Evolutionary conservation across 768 basidiomycete genomes (phyloP).

Genomic region (Lentinus tigrinus): DNA sequence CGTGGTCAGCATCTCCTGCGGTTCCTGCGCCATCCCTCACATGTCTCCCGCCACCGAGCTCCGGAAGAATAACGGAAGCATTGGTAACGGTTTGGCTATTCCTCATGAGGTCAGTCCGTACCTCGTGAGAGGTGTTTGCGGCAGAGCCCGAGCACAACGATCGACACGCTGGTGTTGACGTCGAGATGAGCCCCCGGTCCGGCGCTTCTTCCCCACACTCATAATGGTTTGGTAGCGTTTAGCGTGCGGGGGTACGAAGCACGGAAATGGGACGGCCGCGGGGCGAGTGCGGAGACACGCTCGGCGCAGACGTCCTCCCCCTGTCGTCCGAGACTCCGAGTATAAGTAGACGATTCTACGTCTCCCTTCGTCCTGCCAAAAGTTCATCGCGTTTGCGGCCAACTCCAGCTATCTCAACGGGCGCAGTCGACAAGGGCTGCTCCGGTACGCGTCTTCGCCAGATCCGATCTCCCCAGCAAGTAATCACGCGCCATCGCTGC

Average conservation of each 20-base stretch:
- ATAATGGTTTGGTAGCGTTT: neutral
- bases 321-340: neutral
- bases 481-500: conserved; percentile 17
- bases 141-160: too few relatives aligned
- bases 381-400: neutral
- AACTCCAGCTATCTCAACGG: neutral
- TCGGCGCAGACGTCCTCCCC: neutral
- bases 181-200: too few relatives aligned
- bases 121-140: too few relatives aligned
- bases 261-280: neutral
- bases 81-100: too few relatives aligned
- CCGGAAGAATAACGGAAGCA: neutral
- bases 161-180: too few relatives aligned
- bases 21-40: neutral
- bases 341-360: too few relatives aligned
- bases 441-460: neutral
- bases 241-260: neutral
- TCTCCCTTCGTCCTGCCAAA: too few relatives aligned
- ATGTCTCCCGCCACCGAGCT: neutral
- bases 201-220: neutral
- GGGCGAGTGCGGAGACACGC: neutral
- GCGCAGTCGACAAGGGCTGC: too few relatives aligned
- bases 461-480: conserved; percentile 1
- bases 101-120: too few relatives aligned
- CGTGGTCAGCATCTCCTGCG: neutral